Base-by-base conservation (phyloP, 2,329 filamentous ascomycete species). In the Claviceps capensis region DNA sequence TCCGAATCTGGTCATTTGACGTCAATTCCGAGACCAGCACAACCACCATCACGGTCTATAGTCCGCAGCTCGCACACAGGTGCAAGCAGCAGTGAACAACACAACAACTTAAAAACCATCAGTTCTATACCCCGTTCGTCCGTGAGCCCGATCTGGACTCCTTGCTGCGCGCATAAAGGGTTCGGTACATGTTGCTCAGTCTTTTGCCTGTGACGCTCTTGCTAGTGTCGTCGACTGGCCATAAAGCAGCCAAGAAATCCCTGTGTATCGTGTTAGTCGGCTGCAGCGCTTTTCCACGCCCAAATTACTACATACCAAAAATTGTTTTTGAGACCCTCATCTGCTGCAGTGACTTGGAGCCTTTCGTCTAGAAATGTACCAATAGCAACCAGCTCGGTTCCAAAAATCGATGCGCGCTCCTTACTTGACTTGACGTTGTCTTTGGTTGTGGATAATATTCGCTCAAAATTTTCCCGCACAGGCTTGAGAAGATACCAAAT, bases 401-500 rank as follows among this genome's bases (percentile, higher is more conserved):
- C 82, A 61, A 84, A 77, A 44, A 82, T 74, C 59, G 72, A 75
- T 22, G 82, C 76, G 45, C 82, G 74, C 50, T 78, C 74, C 57
- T 82, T 81, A 59, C 78, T 77, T 30, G 76, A 79, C 51, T 79
- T 79, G 55, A 82, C 77, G 48, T 76, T 76, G 57, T 81, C 79
- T 57, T 77, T 78, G 2, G 78, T 84, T 4, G 81, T 81, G 49
- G 74, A 76, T 51, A 77, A 70, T 51, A 85, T 77, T 30, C 70
- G 72, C 56, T 77, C 74, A 49, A 85, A 75, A 55, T 79, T 81
- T 54, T 77, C 73, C 48, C 73, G 73, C 30, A 85, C 77, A 14
- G 80, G 79, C 54, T 78, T 77, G 54, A 83, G 63, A 40, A 76
- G 60, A 53, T 67, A 72, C 70, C 71, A 73, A 22, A 74, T 69